phyloP scores from a whole-genome alignment of 192 early-diverging fungal species.

The Chytriomyces sp. region DNA sequence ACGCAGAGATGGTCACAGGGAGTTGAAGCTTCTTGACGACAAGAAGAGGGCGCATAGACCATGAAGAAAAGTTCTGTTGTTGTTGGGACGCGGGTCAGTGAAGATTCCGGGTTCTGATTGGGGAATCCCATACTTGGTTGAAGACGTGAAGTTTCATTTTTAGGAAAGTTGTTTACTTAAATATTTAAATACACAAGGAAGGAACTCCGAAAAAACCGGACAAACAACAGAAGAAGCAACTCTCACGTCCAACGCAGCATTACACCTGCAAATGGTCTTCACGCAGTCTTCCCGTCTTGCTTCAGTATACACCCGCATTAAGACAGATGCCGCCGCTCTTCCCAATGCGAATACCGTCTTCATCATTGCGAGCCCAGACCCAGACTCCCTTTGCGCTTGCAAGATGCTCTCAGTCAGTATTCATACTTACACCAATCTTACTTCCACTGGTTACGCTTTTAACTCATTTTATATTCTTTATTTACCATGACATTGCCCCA shows the following conservation, averaged over 20 bases:
- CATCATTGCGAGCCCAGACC: conserved; percentile 78
- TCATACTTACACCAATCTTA: conserved; percentile 2
- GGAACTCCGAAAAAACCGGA: neutral
- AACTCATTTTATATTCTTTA: neutral
- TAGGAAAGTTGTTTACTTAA: too few relatives aligned
- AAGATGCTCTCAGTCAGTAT: conserved; percentile 72
- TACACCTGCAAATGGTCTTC: conserved; percentile 35
- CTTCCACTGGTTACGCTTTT: conserved; percentile 3
- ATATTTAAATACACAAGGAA: too few relatives aligned
- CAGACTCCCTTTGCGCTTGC: conserved; percentile 81
- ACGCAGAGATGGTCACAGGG: neutral
- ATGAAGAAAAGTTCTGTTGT: conserved; percentile 24
- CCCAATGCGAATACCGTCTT: conserved; percentile 55
- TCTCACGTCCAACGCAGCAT: neutral
- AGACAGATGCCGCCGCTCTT: conserved; percentile 29
- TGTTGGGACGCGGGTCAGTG: neutral
- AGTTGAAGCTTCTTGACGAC: conserved; percentile 18
- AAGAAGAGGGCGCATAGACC: conserved; percentile 22
- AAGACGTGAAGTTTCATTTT: neutral
- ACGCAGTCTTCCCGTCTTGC: conserved; percentile 29
- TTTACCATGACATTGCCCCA: neutral
- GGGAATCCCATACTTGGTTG: neutral
- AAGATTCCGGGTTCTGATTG: too few relatives aligned
- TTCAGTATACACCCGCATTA: conserved; percentile 40
- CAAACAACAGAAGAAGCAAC: neutral